Percentiles rank a stretch among this genome's conserved stretches.
phyloP scores from a whole-genome alignment of 768 basidiomycete genomes.

The Hygrophorus pudorinus region DNA sequence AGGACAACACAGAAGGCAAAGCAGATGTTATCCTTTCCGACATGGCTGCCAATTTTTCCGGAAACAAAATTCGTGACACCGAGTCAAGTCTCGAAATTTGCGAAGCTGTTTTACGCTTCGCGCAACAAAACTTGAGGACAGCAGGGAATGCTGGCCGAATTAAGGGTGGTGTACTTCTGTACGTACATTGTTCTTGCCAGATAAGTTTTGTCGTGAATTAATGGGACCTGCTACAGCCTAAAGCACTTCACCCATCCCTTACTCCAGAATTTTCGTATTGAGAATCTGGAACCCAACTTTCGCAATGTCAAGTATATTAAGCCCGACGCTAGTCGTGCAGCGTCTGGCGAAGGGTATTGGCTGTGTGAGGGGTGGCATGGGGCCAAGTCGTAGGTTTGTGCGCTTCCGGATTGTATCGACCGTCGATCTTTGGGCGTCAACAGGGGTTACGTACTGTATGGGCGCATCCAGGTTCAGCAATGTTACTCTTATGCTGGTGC shows the following conservation, averaged over 20 bases:
- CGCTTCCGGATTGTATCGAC: not conserved
- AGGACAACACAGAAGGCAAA: constrained; percentile 24
- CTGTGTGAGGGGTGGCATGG: constrained; percentile 68
- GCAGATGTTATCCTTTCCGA: constrained; percentile 83
- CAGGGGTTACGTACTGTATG: not conserved
- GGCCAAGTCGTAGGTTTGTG: not conserved
- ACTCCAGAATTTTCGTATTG: constrained; percentile 50
- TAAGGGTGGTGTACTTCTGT: constrained; percentile 52
- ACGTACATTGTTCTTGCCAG: constrained; percentile 11
- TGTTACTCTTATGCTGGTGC: too few species aligned
- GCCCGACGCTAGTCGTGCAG: constrained; percentile 68
- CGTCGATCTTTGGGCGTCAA: too few species aligned
- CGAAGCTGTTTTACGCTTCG: constrained; percentile 63
- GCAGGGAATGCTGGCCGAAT: constrained; percentile 31
- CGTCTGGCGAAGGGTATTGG: constrained; percentile 80
- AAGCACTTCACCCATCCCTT: constrained; percentile 80
- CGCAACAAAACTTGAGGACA: constrained; percentile 39
- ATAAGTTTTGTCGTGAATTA: constrained; percentile 4
- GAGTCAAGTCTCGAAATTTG: constrained; percentile 66
- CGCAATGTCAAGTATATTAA: constrained; percentile 60
- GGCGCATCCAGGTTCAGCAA: too few species aligned
- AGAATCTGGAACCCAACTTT: constrained; percentile 56
- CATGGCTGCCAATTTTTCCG: constrained; percentile 81
- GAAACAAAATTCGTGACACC: constrained; percentile 56
- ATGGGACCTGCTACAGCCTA: constrained; percentile 36